These are phyloP conservation scores for Rhynchosporium graminicola DNA, from an alignment of 2,329 filamentous ascomycete species.

Conservation along the genomic window DNA sequence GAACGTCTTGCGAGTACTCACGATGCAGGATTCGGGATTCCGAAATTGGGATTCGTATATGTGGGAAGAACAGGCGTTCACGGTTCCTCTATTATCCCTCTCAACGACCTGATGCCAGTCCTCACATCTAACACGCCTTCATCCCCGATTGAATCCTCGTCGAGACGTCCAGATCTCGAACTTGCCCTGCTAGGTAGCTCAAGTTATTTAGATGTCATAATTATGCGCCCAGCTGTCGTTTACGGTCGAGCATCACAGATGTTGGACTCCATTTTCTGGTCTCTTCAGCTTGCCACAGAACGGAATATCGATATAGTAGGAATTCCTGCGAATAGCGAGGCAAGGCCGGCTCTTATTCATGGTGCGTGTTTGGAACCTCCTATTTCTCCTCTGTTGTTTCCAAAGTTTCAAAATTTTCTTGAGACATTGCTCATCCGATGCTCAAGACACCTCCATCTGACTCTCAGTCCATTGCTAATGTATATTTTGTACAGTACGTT, in stretches of 20 bases:
- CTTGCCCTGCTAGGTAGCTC: conserved; percentile 38
- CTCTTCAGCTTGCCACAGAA: conserved; percentile 36
- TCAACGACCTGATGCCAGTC: conserved; percentile 40
- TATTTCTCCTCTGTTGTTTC: no score
- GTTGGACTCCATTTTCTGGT: conserved; percentile 36
- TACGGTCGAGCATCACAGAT: conserved; percentile 43
- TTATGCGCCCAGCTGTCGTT: conserved; percentile 41
- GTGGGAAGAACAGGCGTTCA: conserved; percentile 44
- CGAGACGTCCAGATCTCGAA: conserved; percentile 41
- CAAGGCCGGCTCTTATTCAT: conserved; percentile 40
- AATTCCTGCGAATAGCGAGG: conserved; percentile 33
- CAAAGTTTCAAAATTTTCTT: no score
- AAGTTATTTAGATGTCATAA: conserved; percentile 40
- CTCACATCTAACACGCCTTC: conserved; percentile 28
- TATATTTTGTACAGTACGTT: no score
- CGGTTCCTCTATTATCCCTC: conserved; percentile 35
- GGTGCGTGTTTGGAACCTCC: conserved; percentile 10
- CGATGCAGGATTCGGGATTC: conserved; percentile 28
- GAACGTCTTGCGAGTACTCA: conserved; percentile 29
- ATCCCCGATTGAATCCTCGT: conserved; percentile 34
- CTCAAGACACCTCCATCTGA: no score
- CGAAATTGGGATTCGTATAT: conserved; percentile 45
- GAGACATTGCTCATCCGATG: no score
- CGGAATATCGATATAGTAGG: conserved; percentile 23
- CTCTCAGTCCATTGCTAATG: no score